Evolutionary conservation across 495 filamentous ascomycete species (phyloP), one percentile per base, ranked within the genome.

Genomic region (Delitschia confertaspora): DNA sequence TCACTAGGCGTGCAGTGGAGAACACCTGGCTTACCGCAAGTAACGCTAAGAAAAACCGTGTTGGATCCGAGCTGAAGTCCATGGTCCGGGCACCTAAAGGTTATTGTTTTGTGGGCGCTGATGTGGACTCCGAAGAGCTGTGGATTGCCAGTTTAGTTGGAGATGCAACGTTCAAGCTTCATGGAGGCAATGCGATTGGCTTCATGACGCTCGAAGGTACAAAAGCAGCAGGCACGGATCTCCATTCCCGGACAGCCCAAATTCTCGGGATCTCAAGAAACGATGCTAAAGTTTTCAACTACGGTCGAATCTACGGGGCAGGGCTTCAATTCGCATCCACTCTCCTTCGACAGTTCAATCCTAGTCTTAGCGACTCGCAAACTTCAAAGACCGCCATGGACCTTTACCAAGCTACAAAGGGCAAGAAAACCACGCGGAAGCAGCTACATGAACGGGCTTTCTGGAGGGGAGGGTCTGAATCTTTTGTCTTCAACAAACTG

Each of bases 201-300:
- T 99, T 99, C 68, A 99, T 99, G 91, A 96, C 93, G 1, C 67
- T 99, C 11, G 91, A 99, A 62, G 91, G 91, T 5, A 89, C 86
- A 36, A 96, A 95, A 62, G 77, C 85, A 8, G 83, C 83, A 11
- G 89, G 88, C 9, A 99, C 91, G 2, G 91, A 99, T 58, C 65
- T 96, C 49, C 91, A 99, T 65, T 95, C 88, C 20, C 82, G 87
- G 19, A 99, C 93, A 25, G 93, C 91, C 1, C 68, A 71, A 11
- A 99, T 95, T 38, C 61, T 99, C 3, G 88, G 87, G 9, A 99
- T 96, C 47, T 89, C 84, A 0, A 76, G 91, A 24, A 93, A 95
- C 50, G 80, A 94, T 60, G 91, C 91, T 14, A 99, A 99, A 59
- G 77, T 99, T 3, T 99, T 99, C 67, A 99, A 96, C 61, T 99